phyloP scores from a whole-genome alignment of 2,329 filamentous ascomycete species.

The Neoascochyta sp. region DNA sequence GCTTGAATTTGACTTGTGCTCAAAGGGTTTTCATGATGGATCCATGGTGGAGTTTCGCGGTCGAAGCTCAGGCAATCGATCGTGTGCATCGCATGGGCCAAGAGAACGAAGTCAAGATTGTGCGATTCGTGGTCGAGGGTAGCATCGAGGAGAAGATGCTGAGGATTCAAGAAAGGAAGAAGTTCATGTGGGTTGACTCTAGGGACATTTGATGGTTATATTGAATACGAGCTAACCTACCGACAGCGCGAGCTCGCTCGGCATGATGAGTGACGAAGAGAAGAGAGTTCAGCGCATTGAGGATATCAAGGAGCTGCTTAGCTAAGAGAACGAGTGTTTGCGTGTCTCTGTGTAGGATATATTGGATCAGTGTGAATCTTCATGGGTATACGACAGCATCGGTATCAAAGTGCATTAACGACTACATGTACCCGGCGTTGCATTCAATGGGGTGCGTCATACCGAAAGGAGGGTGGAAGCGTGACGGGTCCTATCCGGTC shows the following conservation, averaged over 20 bases:
- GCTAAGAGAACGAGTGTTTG: conserved; percentile 36
- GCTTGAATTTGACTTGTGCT: conserved; percentile 85
- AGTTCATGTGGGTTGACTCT: conserved; percentile 72
- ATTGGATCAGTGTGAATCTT: not conserved
- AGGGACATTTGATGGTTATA: not conserved
- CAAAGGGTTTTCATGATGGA: conserved; percentile 98
- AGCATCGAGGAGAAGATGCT: conserved; percentile 97
- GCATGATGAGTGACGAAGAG: conserved; percentile 93
- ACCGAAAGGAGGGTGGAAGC: no score
- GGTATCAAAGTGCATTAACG: no score
- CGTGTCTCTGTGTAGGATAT: not conserved
- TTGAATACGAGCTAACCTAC: conserved; percentile 17
- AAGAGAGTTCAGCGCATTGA: conserved; percentile 87
- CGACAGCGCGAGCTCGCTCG: conserved; percentile 83
- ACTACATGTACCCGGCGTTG: no score
- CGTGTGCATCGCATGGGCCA: conserved; percentile 97
- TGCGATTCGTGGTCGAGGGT: conserved; percentile 80
- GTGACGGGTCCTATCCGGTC: no score
- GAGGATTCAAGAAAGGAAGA: conserved; percentile 89
- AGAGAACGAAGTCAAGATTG: conserved; percentile 77
- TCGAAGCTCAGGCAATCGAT: conserved; percentile 96
- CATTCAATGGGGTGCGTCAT: no score
- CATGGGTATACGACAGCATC: no score
- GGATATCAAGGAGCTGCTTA: conserved; percentile 87
- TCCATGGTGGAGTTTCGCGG: conserved; percentile 97